Conservation (phyloP, 2,329 filamentous ascomycete genomes). For the Aspergillus pseudoviridinutans region DNA sequence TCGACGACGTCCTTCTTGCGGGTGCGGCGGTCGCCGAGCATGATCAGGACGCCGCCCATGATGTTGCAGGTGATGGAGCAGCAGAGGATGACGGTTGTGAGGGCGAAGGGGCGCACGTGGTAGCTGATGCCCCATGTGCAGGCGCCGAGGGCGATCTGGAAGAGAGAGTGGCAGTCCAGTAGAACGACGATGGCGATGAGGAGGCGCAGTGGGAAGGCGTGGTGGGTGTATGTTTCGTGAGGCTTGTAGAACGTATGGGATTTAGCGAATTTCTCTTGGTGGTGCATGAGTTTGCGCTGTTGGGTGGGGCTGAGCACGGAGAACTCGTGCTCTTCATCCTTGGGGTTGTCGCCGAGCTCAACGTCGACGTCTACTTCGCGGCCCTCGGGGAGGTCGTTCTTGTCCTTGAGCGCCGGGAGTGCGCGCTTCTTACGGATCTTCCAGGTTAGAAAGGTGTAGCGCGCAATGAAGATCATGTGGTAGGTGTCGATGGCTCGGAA, state of each 20-base stretch:
- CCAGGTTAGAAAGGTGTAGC: constrained; percentile 66
- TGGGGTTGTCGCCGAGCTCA: constrained; percentile 39
- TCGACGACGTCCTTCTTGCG: constrained; percentile 83
- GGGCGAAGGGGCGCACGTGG: constrained; percentile 61
- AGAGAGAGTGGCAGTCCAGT: constrained; percentile 71
- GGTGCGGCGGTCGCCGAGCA: constrained; percentile 69
- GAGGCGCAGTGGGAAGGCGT: constrained; percentile 70
- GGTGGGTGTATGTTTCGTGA: constrained; percentile 77
- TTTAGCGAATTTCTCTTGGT: constrained; percentile 74
- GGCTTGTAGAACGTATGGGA: constrained; percentile 88
- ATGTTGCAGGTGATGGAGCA: constrained; percentile 76
- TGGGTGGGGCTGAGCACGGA: constrained; percentile 63
- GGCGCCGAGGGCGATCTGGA: constrained; percentile 75
- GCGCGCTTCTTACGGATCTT: constrained; percentile 58
- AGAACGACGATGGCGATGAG: constrained; percentile 75
- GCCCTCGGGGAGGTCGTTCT: constrained; percentile 62
- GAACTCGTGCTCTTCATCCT: constrained; percentile 51
- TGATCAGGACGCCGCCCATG: constrained; percentile 70
- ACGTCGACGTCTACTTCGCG: constrained; percentile 42
- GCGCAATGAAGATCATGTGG: constrained; percentile 78
- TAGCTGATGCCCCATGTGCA: constrained; percentile 77
- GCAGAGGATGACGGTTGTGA: constrained; percentile 78
- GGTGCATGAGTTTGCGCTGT: constrained; percentile 67
- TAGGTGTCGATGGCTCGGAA: constrained; percentile 81
- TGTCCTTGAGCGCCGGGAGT: constrained; percentile 61